Percentiles rank a stretch among this genome's conserved stretches.
These are phyloP conservation scores for Cicer pinnatifidum DNA, from an alignment of 306 rosid species.

Conservation along the genomic window DNA sequence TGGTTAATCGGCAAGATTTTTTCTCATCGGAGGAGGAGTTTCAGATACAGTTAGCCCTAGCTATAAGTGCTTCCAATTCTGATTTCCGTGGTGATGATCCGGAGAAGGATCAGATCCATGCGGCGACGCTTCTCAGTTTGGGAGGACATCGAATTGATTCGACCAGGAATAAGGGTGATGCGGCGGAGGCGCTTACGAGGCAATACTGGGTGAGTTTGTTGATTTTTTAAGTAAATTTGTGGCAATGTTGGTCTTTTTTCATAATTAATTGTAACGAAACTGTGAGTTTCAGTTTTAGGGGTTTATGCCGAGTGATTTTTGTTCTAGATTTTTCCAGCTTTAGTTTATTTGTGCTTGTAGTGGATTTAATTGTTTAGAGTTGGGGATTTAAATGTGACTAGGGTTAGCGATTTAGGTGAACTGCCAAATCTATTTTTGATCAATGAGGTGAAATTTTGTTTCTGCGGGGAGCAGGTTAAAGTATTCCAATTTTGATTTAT, in stretches of 20 bases:
- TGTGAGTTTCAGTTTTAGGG: slow-evolving; percentile 36
- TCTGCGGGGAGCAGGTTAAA: background rate
- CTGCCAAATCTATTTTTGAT: slow-evolving; percentile 24
- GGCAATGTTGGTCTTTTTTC: slow-evolving; percentile 13
- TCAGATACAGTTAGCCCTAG: slow-evolving; percentile 97
- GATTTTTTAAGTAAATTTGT: slow-evolving; percentile 8
- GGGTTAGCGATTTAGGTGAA: slow-evolving; percentile 32
- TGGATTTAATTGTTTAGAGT: slow-evolving; percentile 42
- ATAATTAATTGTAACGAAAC: slow-evolving; percentile 30
- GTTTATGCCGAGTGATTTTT: slow-evolving; percentile 11
- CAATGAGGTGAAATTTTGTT: slow-evolving; percentile 5
- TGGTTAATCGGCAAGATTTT: slow-evolving; percentile 62
- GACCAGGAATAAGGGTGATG: slow-evolving; percentile 55
- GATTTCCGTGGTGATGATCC: slow-evolving; percentile 77
- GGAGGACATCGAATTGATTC: slow-evolving; percentile 66
- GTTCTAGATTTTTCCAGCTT: background rate
- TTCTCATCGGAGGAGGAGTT: slow-evolving; percentile 94
- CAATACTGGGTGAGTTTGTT: slow-evolving; percentile 89
- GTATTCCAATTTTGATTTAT: slow-evolving; percentile 17
- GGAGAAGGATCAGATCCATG: slow-evolving; percentile 92
- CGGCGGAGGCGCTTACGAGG: slow-evolving; percentile 77
- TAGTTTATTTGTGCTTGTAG: slow-evolving; percentile 3
- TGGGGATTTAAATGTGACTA: slow-evolving; percentile 37
- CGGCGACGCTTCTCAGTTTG: slow-evolving; percentile 84
- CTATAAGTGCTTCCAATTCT: slow-evolving; percentile 97